Conservation (phyloP, 2,329 filamentous ascomycete species). For the Pseudovirgaria hyperparasitica region DNA sequence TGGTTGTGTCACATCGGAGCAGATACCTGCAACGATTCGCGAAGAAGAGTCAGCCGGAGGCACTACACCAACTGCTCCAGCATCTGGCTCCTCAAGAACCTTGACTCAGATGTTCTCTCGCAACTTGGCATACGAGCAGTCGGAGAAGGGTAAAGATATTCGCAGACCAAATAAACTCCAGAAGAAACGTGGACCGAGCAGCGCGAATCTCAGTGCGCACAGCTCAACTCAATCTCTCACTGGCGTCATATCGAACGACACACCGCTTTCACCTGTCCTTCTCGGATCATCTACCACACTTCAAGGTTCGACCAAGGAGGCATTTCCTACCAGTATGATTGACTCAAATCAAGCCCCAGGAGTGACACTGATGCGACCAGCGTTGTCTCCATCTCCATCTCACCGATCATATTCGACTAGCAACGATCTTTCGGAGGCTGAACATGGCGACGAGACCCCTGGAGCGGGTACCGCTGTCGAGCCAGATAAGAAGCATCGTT, state of each 20-base stretch:
- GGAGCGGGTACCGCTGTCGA: conserved; percentile 31
- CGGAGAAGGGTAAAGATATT: conserved; percentile 41
- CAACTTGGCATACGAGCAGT: conserved; percentile 55
- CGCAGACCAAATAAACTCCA: conserved; percentile 80
- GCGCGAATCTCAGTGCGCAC: conserved; percentile 74
- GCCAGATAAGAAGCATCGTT: conserved; percentile 57
- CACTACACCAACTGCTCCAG: conserved; percentile 13
- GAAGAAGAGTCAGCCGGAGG: conserved; percentile 12
- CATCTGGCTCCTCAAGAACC: conserved; percentile 8
- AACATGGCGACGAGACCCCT: conserved; percentile 54
- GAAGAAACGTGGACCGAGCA: conserved; percentile 72
- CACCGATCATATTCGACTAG: conserved; percentile 55
- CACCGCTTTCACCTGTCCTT: conserved; percentile 9
- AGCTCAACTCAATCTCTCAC: conserved; percentile 75
- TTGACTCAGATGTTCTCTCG: conserved; percentile 25
- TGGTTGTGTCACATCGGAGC: too few species aligned
- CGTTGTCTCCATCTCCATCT: conserved; percentile 63
- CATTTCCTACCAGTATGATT: conserved; percentile 9
- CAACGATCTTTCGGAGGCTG: conserved; percentile 72
- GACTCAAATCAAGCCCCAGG: conserved; percentile 32
- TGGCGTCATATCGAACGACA: conserved; percentile 16
- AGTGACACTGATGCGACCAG: conserved; percentile 48
- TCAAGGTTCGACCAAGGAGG: conserved; percentile 16
- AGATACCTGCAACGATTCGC: too few species aligned
- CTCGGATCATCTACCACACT: conserved; percentile 18